Base-by-base conservation (phyloP, 106 monocot species). In the Dendrobium chrysotoxum region DNA sequence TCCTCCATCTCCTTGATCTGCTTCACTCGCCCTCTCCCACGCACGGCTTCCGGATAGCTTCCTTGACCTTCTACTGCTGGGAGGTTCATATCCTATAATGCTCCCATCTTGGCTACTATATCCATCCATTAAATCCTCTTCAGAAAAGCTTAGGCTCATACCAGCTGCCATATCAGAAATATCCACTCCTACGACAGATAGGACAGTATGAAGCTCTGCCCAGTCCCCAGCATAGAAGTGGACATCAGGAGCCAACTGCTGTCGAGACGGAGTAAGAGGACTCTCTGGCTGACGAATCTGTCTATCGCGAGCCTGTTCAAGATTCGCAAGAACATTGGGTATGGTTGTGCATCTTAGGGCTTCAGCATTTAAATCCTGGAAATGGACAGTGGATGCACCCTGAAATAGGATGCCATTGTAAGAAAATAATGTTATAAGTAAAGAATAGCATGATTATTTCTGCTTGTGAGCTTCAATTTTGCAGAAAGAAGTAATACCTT, bases 311-410 rank as follows among this genome's bases (percentile, higher is more conserved):
- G 86, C 88, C 70, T 95, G 90, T 81, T 95, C 95, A 28, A 93
- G 84, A 80, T 88, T 92, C 53, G 90, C 84, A 23, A 92, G 88
- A 41, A 96, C 96, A 80, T 93, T 93, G 30, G 93, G 96, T 77
- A 96, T 90, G 61, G 93, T 92, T 64, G 79, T 86, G 85, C 88
- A 90, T 88, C 96, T 86, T 75, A 97, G 70, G 9, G 89, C 89
- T 85, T 97, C 96, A 39, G 96, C 94, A 88, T 84, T 97, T 67
- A 79, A 65, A 83, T 97, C 96, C 78, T 97, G 96, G 78, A 97
- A 97, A 86, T 97, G 96, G 40, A 97, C 88, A 53, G 90, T 90
- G 2, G 90, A 86, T 78, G 96, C 94, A 82, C 92, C 96, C 96
- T 94, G 89, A 20, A 81, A 73, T 20, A 77, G 35, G 3, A 72